Base-by-base conservation (phyloP, 257 asterid species). In the Scutellaria galericulata region DNA sequence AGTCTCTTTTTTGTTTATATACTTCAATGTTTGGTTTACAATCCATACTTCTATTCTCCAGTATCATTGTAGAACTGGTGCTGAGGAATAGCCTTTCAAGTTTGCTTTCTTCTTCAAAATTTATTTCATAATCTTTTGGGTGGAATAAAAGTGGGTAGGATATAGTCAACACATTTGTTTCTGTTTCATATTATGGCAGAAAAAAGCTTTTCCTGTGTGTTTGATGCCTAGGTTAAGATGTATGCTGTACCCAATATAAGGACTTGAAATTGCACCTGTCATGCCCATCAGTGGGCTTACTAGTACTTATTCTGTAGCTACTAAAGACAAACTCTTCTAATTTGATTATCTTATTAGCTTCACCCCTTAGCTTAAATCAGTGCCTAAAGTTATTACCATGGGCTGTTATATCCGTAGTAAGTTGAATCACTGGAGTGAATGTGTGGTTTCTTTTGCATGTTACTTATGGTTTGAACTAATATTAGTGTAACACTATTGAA, bases 281-380 rank as follows among this genome's bases (percentile, higher is more conserved):
- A 31, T 31, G 5, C 37, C 37, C 5, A 31, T 31, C 37, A 31
- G 37, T 31, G 37, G 37, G 37, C 37, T 31, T 31, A 31, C 37
- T 31, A 31, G 37, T 31, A 4, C 37, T 31, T 31, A 31, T 48
- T 48, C n/a, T 2, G 13, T 53, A 53, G 10, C 40, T 24, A 9
- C 15, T 24, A 6, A 40, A 56, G 0, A 56, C 55, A 10, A 46
- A 10, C 14, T 42, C 69, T 45, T 10, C 2, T n/a, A 42, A 9
- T 42, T 31, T 10, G 61, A 58, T 58, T 58, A 58, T 58, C 22
- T 57, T 57, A 24, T 59, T 35, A 10, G 66, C 22, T 59, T 59
- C 9, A 57, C 44, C 9, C 4, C 11, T 66, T 35, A 47, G 59
- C 59, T 15, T 6, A 5, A 40, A 47, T 47, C 71, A 65, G 5